Conservation (phyloP, 2,329 filamentous ascomycete genomes). For the Seiridium unicorne region DNA sequence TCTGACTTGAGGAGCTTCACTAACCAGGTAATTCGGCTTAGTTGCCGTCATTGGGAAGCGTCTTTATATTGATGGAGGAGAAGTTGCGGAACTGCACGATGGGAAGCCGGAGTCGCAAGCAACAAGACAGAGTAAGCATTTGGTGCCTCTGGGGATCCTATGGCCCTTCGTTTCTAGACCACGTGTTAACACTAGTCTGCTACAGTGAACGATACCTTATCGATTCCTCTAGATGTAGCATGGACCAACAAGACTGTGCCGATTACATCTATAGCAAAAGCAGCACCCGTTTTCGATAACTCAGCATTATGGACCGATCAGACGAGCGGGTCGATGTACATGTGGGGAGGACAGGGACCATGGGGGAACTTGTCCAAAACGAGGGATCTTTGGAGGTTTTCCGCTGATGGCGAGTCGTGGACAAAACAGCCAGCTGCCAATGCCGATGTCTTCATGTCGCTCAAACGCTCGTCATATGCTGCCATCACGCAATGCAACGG, state of each 20-base stretch:
- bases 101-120: conserved; percentile 2
- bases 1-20: neutral
- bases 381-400: conserved; percentile 6
- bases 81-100: neutral
- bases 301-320: conserved; percentile 6
- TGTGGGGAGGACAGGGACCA: conserved; percentile 7
- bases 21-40: neutral
- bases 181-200: neutral
- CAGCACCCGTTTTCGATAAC: conserved; percentile 3
- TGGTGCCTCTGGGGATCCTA: no score
- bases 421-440: conserved; percentile 1
- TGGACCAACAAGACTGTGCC: conserved; percentile 9
- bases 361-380: conserved; percentile 6
- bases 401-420: neutral
- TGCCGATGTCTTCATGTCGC: conserved; percentile 4
- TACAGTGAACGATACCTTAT: conserved; percentile 9
- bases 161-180: neutral
- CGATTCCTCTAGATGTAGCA: conserved; percentile 4
- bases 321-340: conserved; percentile 1
- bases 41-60: conserved; percentile 7
- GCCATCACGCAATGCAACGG: conserved; percentile 4
- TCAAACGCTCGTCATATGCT: conserved; percentile 1
- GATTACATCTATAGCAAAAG: conserved; percentile 5
- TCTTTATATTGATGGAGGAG: conserved; percentile 9
- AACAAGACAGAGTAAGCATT: conserved; percentile 1